Evolutionary conservation across 371 early-diverging fungal species (phyloP).

Genomic region (Zychaea mexicana): DNA sequence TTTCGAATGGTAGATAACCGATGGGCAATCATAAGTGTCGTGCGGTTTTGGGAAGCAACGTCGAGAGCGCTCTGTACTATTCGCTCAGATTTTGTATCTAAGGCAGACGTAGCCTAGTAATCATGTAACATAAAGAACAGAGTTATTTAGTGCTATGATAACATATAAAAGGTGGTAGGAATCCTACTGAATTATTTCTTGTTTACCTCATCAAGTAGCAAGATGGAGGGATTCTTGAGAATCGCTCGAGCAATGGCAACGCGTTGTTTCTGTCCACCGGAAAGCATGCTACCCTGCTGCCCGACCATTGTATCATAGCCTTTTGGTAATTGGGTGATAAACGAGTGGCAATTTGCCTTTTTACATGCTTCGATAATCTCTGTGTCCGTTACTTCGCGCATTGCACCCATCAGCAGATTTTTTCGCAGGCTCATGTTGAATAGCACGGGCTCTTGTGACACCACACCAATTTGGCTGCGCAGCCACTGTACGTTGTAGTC

Average conservation of each 20-base stretch:
- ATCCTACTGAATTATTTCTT: not conserved
- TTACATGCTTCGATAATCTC: constrained; percentile 64
- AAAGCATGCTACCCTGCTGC: constrained; percentile 74
- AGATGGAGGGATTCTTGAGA: constrained; percentile 44
- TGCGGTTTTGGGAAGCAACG: constrained; percentile 72
- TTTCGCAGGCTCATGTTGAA: constrained; percentile 82
- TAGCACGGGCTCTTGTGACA: constrained; percentile 89
- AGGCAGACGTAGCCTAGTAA: constrained; percentile 68
- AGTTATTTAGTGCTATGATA: not conserved
- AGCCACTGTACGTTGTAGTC: constrained; percentile 72
- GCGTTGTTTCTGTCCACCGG: constrained; percentile 77
- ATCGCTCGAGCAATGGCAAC: constrained; percentile 53
- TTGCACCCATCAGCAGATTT: constrained; percentile 78
- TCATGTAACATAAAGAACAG: not conserved
- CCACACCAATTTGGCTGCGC: constrained; percentile 82
- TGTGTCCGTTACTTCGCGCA: constrained; percentile 25
- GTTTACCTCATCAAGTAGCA: constrained; percentile 45
- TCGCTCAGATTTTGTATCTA: constrained; percentile 80
- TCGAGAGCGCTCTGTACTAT: constrained; percentile 82
- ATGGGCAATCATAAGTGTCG: constrained; percentile 94
- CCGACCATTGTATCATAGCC: constrained; percentile 72
- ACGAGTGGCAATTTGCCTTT: constrained; percentile 75
- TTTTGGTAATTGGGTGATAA: constrained; percentile 74
- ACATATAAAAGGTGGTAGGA: no score
- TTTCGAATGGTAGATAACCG: constrained; percentile 79